Evolutionary conservation across 768 basidiomycete species (phyloP).

Genomic region (Exsudoporus frostii): DNA sequence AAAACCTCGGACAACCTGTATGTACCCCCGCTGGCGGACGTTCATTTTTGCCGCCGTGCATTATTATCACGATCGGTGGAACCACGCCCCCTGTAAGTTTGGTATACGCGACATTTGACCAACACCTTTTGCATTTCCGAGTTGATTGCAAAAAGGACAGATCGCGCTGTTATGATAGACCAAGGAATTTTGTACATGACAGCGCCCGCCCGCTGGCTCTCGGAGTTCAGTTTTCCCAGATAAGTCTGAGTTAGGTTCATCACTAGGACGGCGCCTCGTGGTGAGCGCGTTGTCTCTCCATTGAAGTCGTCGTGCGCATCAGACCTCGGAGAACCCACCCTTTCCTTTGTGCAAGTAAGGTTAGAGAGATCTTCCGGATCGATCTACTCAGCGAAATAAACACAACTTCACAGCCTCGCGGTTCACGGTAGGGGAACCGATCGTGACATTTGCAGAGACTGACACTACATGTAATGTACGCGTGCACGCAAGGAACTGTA

Average conservation of each 20-base stretch:
- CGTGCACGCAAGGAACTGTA: slow-evolving; percentile 16
- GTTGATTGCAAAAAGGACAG: not conserved
- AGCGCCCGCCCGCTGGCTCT: not conserved
- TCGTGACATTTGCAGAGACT: slow-evolving; percentile 16
- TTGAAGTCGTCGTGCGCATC: slow-evolving; percentile 14
- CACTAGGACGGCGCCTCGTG: slow-evolving; percentile 20
- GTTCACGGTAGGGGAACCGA: slow-evolving; percentile 4
- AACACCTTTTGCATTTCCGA: slow-evolving; percentile 5
- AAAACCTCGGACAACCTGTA: slow-evolving; percentile 8
- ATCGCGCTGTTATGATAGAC: not conserved
- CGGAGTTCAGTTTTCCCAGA: not conserved
- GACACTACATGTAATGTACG: slow-evolving; percentile 14
- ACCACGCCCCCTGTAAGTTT: not conserved
- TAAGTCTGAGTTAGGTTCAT: slow-evolving; percentile 24
- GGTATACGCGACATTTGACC: not conserved
- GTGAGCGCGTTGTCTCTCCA: slow-evolving; percentile 23
- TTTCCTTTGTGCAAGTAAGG: slow-evolving; percentile 2
- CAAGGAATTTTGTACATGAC: not conserved
- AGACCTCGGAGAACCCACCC: slow-evolving; percentile 28
- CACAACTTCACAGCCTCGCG: slow-evolving; percentile 8
- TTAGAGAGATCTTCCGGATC: slow-evolving; percentile 16
- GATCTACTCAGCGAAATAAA: slow-evolving; percentile 14
- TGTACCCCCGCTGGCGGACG: not conserved
- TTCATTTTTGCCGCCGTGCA: not conserved
- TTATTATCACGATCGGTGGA: not conserved